A percentile compares a stretch with the other conserved stretches of the same genome.
Conservation (phyloP, 1,284 basidiomycete species). For the Cutaneotrichosporon sp. region DNA sequence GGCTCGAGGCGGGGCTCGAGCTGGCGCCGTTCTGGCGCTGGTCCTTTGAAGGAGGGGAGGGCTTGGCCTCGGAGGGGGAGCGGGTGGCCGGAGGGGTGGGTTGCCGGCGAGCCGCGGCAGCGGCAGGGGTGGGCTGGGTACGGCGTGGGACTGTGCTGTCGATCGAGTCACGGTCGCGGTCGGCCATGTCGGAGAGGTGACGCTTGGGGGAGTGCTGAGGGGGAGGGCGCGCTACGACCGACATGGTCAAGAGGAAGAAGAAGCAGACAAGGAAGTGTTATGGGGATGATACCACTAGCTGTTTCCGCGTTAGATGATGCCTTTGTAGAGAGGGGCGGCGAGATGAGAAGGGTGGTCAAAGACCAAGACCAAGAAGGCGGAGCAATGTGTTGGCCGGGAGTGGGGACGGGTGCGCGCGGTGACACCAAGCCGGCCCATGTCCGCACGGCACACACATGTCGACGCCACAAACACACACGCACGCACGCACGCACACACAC, state of each 20-base stretch:
- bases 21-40: not conserved
- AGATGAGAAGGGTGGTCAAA: too few species aligned
- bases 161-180: conserved; percentile 3
- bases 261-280: not conserved
- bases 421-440: not conserved
- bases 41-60: not conserved
- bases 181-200: conserved; percentile 1
- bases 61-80: not conserved
- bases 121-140: conserved; percentile 4
- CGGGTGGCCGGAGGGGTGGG: not conserved
- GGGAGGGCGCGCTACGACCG: not conserved
- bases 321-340: not conserved
- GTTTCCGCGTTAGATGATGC: not conserved
- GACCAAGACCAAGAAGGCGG: not conserved
- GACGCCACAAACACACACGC: not conserved
- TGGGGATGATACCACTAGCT: not conserved
- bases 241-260: not conserved
- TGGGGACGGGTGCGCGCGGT: too few species aligned
- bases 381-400: too few species aligned
- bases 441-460: not conserved
- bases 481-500: not conserved
- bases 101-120: not conserved
- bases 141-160: conserved; percentile 3
- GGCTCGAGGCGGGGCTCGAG: not conserved
- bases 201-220: not conserved